phyloP scores from a whole-genome alignment of 1,284 basidiomycete species.

The Ganoderma meredithae region DNA sequence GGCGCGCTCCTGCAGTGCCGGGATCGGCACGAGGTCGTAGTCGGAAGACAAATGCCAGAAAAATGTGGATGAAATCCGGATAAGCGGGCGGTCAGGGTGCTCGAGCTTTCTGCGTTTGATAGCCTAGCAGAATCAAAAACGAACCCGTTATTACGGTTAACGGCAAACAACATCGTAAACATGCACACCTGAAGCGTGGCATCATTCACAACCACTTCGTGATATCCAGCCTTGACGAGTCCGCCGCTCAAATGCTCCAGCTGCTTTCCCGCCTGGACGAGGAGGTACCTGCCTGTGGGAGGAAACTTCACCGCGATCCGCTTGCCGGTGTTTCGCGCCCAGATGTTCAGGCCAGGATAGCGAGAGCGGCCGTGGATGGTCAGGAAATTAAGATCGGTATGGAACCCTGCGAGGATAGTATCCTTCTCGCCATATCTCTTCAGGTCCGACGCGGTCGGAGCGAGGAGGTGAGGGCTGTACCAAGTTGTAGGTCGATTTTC shows the following conservation, averaged over 20 bases:
- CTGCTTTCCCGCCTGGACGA: constrained; percentile 92
- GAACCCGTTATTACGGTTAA: too few relatives aligned
- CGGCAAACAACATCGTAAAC: too few relatives aligned
- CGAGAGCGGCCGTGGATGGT: constrained; percentile 92
- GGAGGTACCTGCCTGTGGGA: constrained; percentile 70
- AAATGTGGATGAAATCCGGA: constrained; percentile 93
- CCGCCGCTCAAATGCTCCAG: constrained; percentile 90
- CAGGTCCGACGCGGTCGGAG: constrained; percentile 91
- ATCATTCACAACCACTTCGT: constrained; percentile 90
- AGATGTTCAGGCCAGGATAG: constrained; percentile 86
- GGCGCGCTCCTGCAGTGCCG: constrained; percentile 57
- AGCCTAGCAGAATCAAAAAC: constrained; percentile 50
- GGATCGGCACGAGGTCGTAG: constrained; percentile 73
- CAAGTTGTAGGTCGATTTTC: neutral
- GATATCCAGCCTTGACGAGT: constrained; percentile 89
- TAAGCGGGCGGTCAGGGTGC: constrained; percentile 79
- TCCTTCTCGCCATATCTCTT: constrained; percentile 77
- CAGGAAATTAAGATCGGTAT: constrained; percentile 84
- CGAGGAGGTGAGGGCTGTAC: constrained; percentile 83
- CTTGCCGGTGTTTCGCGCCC: constrained; percentile 91
- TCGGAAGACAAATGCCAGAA: constrained; percentile 94
- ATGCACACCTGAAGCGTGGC: constrained; percentile 70
- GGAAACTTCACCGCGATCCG: constrained; percentile 86
- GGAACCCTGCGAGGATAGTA: constrained; percentile 91
- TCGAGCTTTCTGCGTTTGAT: constrained; percentile 66